Conservation (phyloP, 176 grass and related monocot genomes). For the Ensete ventricosum region DNA sequence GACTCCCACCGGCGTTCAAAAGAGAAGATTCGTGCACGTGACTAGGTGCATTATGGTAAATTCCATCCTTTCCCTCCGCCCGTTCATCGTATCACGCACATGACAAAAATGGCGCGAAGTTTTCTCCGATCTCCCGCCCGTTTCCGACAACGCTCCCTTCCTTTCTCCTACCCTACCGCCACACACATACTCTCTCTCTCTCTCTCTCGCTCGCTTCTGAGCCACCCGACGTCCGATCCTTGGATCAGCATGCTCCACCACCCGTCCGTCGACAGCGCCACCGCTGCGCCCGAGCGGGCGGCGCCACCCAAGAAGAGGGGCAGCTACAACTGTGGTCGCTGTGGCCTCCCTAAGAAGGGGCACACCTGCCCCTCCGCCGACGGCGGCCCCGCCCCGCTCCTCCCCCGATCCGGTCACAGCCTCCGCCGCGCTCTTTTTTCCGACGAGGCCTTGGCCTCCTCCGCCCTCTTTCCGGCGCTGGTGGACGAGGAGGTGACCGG, state of each 20-base stretch:
- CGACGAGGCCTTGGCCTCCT: slow-evolving; percentile 29
- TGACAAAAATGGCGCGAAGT: slow-evolving; percentile 1
- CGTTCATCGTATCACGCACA: not conserved
- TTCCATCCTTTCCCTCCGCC: not conserved
- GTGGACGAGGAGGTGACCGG: slow-evolving; percentile 20
- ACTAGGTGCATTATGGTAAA: not conserved
- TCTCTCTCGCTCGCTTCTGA: not conserved
- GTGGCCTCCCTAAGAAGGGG: slow-evolving; percentile 84
- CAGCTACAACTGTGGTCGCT: slow-evolving; percentile 91
- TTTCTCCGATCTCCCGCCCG: slow-evolving; percentile 7
- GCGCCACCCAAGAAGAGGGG: slow-evolving; percentile 44
- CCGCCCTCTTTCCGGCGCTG: slow-evolving; percentile 7
- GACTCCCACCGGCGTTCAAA: no score
- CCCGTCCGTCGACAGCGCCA: not conserved
- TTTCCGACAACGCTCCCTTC: not conserved
- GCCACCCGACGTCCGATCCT: not conserved
- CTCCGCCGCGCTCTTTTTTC: slow-evolving; percentile 55
- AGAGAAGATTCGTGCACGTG: not conserved
- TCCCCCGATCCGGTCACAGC: slow-evolving; percentile 9
- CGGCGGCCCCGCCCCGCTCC: not conserved
- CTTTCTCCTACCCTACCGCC: not conserved
- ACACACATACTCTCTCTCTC: not conserved
- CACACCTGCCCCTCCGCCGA: slow-evolving; percentile 40
- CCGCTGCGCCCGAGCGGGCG: slow-evolving; percentile 1
- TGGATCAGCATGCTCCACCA: not conserved